phyloP scores from a whole-genome alignment of 345 rosid genomes.

The Dimocarpus longan region DNA sequence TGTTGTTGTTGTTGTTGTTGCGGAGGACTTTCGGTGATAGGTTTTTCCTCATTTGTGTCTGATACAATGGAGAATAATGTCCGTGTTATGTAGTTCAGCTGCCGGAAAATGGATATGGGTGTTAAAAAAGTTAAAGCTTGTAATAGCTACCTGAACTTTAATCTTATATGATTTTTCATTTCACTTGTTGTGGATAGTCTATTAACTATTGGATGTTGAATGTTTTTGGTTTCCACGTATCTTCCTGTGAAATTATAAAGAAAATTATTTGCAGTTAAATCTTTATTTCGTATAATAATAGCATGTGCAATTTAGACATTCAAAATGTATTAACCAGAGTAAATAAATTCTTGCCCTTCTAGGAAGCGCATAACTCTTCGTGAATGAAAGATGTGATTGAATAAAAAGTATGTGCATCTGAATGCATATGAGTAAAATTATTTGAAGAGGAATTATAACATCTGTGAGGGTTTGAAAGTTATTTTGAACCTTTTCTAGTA shows the following conservation, averaged over 20 bases:
- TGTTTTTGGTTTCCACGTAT: not conserved
- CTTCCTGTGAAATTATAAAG: not conserved
- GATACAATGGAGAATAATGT: not conserved
- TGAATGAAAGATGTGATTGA: not conserved
- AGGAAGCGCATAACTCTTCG: not conserved
- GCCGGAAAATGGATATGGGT: not conserved
- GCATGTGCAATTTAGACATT: not conserved
- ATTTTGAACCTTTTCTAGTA: not conserved
- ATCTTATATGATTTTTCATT: not conserved
- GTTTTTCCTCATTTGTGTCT: not conserved
- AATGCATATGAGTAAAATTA: too few species aligned
- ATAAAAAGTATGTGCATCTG: not conserved
- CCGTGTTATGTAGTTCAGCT: not conserved
- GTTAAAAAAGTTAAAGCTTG: not conserved
- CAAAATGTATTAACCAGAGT: not conserved
- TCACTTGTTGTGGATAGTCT: not conserved
- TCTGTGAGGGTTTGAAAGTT: not conserved
- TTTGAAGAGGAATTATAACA: not conserved
- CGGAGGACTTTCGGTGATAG: not conserved
- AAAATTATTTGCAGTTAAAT: not conserved
- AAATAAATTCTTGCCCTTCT: not conserved
- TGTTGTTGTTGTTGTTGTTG: not conserved
- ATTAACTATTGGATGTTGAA: not conserved
- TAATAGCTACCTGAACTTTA: not conserved
- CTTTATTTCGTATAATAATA: not conserved